These are phyloP conservation scores for Perilla frutescens DNA, from an alignment of 257 asterid genomes.

Conservation along the genomic window DNA sequence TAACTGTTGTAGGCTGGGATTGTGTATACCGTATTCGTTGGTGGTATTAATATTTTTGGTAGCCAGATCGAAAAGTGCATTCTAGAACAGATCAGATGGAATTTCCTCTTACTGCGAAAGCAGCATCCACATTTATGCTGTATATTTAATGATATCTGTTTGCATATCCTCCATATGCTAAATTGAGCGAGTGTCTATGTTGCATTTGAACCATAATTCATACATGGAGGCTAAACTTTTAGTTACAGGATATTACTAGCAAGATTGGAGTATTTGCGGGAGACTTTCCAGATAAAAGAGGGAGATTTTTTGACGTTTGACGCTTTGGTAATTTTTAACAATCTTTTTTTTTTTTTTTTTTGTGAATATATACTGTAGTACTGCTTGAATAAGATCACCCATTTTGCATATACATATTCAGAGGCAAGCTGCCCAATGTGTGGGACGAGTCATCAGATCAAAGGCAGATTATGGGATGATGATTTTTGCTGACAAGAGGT, in stretches of 20 bases:
- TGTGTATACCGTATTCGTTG: not conserved
- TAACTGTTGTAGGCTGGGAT: not conserved
- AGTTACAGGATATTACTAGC: constrained; percentile 88
- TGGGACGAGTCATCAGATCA: constrained; percentile 97
- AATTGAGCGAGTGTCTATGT: too few relatives aligned
- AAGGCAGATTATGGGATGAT: constrained; percentile 99
- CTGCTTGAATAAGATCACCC: constrained; percentile 1
- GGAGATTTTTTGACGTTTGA: constrained; percentile 95
- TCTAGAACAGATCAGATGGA: not conserved
- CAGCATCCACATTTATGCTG: too few relatives aligned
- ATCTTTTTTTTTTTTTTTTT: not conserved
- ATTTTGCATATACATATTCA: constrained; percentile 35
- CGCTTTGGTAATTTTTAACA: constrained; percentile 73
- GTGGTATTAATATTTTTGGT: not conserved
- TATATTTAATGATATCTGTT: too few relatives aligned
- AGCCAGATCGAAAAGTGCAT: constrained; percentile 3
- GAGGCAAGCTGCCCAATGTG: constrained; percentile 99
- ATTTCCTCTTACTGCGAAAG: not conserved
- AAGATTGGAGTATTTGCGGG: constrained; percentile 86
- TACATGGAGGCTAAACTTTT: constrained; percentile 23
- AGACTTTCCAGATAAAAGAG: constrained; percentile 96
- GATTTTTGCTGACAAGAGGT: constrained; percentile 99
- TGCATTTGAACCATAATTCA: not conserved
- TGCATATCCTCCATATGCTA: too few relatives aligned
- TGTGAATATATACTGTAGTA: not conserved